A percentile compares a stretch with the other conserved stretches of the same genome.
phyloP scores from a whole-genome alignment of 139 green algal species.

The Chlorella sp. region DNA sequence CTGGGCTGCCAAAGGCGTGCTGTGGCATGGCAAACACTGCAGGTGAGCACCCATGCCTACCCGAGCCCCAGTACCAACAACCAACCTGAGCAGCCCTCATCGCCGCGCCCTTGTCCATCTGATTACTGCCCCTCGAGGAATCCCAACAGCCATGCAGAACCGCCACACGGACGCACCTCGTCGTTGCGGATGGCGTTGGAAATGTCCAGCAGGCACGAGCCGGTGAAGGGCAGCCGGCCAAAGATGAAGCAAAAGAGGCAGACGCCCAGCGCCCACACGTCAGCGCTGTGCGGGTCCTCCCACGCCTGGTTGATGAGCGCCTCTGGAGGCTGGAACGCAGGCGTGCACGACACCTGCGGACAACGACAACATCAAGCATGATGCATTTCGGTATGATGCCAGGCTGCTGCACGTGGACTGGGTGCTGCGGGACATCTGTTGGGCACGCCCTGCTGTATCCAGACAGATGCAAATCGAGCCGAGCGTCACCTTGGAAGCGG shows the following conservation, averaged over 20 bases:
- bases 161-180: conserved; percentile 2
- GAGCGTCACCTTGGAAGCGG: conserved; percentile 12
- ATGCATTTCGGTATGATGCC: too few species aligned
- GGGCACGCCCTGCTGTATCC: too few species aligned
- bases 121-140: too few species aligned
- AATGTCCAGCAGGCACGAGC: conserved; percentile 41
- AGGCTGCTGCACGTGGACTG: conserved; percentile 13
- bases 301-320: background rate
- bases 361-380: too few species aligned
- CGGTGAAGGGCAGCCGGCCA: conserved; percentile 56
- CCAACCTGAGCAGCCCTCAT: too few species aligned
- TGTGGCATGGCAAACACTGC: too few species aligned
- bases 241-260: conserved; percentile 79
- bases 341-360: conserved; percentile 22
- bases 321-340: conserved; percentile 25
- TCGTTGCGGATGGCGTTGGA: conserved; percentile 32
- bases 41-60: too few species aligned
- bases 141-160: background rate
- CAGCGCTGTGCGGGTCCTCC: conserved; percentile 39
- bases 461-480: conserved; percentile 19
- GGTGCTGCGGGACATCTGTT: too few species aligned
- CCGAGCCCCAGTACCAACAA: too few species aligned
- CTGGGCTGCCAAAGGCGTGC: too few species aligned
- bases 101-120: too few species aligned
- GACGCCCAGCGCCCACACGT: conserved; percentile 80